Percentiles rank a stretch among this genome's conserved stretches.
Conservation (phyloP, 106 monocot species). For the Phalaenopsis equestris region DNA sequence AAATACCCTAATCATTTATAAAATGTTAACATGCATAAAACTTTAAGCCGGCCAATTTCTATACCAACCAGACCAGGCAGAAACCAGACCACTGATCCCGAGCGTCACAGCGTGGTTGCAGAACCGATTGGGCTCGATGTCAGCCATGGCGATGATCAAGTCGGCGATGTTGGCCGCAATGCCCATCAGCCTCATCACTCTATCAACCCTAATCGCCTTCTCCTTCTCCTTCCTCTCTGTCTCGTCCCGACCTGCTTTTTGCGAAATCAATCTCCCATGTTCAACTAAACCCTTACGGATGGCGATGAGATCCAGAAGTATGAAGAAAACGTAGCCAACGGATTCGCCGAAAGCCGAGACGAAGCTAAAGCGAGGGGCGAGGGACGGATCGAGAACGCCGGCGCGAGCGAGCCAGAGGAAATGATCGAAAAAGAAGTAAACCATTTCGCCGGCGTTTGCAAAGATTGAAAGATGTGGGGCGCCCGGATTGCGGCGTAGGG, state of each 20-base stretch:
- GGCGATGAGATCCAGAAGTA: slow-evolving; percentile 54
- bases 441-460: slow-evolving; percentile 93
- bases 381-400: slow-evolving; percentile 47
- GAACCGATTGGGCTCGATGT: slow-evolving; percentile 79
- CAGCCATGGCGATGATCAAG: slow-evolving; percentile 68
- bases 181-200: slow-evolving; percentile 88
- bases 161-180: slow-evolving; percentile 78
- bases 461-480: slow-evolving; percentile 50
- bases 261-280: slow-evolving; percentile 26
- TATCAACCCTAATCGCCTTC: slow-evolving; percentile 38
- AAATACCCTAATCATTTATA: too few species aligned
- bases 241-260: background rate
- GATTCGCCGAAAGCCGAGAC: slow-evolving; percentile 87
- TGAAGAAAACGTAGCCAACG: slow-evolving; percentile 80
- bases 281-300: slow-evolving; percentile 42
- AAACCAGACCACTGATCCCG: slow-evolving; percentile 87
- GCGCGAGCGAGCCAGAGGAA: slow-evolving; percentile 68
- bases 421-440: slow-evolving; percentile 99
- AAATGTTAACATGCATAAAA: background rate
- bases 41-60: slow-evolving; percentile 61
- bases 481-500: slow-evolving; percentile 51
- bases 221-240: slow-evolving; percentile 12
- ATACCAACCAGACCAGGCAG: slow-evolving; percentile 99
- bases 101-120: slow-evolving; percentile 76
- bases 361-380: slow-evolving; percentile 70